Evolutionary conservation across 129 eudicot species (phyloP), one percentile per base, ranked within the genome.

Genomic region (Calendula officinalis): DNA sequence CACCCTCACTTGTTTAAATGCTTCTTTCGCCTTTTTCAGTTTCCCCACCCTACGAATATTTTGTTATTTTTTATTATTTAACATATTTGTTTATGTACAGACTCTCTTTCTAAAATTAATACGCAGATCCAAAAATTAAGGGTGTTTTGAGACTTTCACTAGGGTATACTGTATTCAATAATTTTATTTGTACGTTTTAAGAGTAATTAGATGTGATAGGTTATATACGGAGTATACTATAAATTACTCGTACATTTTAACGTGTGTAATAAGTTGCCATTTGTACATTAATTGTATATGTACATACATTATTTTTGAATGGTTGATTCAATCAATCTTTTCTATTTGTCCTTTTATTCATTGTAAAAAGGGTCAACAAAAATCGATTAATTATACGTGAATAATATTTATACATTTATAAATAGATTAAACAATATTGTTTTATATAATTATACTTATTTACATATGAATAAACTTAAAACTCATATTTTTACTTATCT

Each of bases 1-100:
- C 78, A 73, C 78, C 16, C 34, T 73, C 78, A 66, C 34, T 56
- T 55, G 57, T 37, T 45, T 73, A 46, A 73, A 73, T 73, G 78
- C 67, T 46, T n/a, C 52, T 48, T 17, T 32, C 3, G 55, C 71
- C 43, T 37, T 73, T 55, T 62, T 47, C 77, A 55, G 57, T 12
- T 63, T 44, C 56, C 56, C 58, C 65, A 64, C 12, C 64, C 67
- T 59, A 70, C 58, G 60, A 59, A 42, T 37, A 6, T 38, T 40
- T 67, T 12, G 5, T 46, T 70, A 17, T 7, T 22, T 62, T 12
- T 27, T n/a, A 64, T 56, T 2, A 16, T 33, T n/a, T 69, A 11
- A 56, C 47, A 8, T 37, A 35, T 17, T 7, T 45, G 6, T 58
- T 54, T 11, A 44, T n/a, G 74, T 69, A 57, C 67, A 70, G 5